Evolutionary conservation across 768 basidiomycete species (phyloP).

Genomic region (Phanerochaete sordida): DNA sequence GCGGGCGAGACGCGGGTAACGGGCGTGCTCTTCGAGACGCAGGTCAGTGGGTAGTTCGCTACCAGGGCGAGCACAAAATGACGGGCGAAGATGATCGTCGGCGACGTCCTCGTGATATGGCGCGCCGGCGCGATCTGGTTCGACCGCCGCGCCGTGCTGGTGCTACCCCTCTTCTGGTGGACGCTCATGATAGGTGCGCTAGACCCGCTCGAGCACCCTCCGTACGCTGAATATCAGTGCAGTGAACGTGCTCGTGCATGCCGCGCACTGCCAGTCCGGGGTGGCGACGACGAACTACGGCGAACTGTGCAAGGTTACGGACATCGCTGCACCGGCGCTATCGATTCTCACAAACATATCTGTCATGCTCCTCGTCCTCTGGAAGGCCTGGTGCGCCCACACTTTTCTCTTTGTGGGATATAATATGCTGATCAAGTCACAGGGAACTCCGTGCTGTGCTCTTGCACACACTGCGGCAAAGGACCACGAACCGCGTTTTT

Average conservation of each 20-base stretch:
- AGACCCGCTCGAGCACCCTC: not conserved
- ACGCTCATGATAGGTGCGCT: constrained; percentile 1
- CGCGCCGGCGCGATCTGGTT: constrained; percentile 12
- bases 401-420: not conserved
- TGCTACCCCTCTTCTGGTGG: constrained; percentile 11
- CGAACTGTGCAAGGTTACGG: constrained; percentile 9
- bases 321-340: constrained; percentile 5
- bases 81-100: constrained; percentile 9
- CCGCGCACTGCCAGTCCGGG: constrained; percentile 6
- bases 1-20: constrained; percentile 11
- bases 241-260: constrained; percentile 10
- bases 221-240: not conserved
- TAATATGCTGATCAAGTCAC: not conserved
- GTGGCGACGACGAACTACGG: constrained; percentile 9
- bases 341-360: constrained; percentile 10
- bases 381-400: constrained; percentile 6
- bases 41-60: too few species aligned
- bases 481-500: not conserved
- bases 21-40: constrained; percentile 6
- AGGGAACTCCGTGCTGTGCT: constrained; percentile 4
- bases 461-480: not conserved
- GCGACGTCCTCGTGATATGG: constrained; percentile 13
- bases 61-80: too few species aligned
- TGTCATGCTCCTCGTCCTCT: constrained; percentile 7
- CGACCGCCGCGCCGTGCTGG: not conserved